A percentile compares a stretch with the other conserved stretches of the same genome.
phyloP scores from a whole-genome alignment of 164 flowering plant genomes.

The Chimonanthus salicifolius region DNA sequence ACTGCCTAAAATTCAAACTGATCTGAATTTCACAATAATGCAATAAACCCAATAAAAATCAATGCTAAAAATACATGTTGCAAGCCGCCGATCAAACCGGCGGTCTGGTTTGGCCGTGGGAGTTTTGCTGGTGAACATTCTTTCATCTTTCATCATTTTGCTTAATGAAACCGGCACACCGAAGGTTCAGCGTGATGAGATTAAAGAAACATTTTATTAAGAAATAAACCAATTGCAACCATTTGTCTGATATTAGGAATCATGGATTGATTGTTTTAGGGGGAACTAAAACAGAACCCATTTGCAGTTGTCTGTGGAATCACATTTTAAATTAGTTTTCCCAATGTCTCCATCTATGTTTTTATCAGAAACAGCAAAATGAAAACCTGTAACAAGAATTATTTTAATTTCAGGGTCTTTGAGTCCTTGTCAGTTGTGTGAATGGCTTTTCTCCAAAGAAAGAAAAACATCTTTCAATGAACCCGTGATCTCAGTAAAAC shows the following conservation, averaged over 20 bases:
- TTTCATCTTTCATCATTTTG: background rate
- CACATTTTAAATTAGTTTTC: background rate
- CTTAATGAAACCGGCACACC: background rate
- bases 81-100: too few species aligned
- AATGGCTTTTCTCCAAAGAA: background rate
- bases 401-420: too few species aligned
- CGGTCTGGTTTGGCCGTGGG: too few species aligned
- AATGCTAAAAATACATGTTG: too few species aligned
- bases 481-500: background rate
- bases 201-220: background rate
- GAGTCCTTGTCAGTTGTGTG: background rate
- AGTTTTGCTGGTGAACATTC: too few species aligned
- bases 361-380: background rate
- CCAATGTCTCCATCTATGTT: background rate
- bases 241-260: background rate
- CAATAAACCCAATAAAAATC: too few species aligned
- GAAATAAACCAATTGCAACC: background rate
- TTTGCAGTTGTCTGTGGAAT: background rate
- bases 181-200: background rate
- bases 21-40: too few species aligned
- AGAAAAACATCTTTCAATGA: background rate
- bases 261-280: background rate
- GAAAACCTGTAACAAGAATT: too few species aligned
- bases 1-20: too few species aligned
- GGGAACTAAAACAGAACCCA: background rate